phyloP scores from a whole-genome alignment of 495 filamentous ascomycete species.

The Aspergillus leporis region DNA sequence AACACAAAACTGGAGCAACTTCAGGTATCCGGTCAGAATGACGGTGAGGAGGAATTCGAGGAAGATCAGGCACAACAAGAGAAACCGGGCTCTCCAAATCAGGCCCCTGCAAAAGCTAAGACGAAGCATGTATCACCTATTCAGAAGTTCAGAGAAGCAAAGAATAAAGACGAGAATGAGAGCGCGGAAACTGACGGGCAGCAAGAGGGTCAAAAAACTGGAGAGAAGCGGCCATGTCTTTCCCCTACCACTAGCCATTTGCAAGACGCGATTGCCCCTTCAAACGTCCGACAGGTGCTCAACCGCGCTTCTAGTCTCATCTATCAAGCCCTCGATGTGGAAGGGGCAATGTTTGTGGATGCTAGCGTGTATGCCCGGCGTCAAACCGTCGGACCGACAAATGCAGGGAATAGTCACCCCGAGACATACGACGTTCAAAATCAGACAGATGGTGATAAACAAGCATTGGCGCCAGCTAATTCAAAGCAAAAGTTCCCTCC shows the following conservation, averaged over 20 bases:
- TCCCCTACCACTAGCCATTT: slow-evolving; percentile 26
- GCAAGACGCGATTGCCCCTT: slow-evolving; percentile 24
- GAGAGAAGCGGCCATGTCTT: slow-evolving; percentile 18
- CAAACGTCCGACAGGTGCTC: slow-evolving; percentile 22
- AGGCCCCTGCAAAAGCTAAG: neutral
- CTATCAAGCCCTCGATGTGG: slow-evolving; percentile 28
- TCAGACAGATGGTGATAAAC: neutral
- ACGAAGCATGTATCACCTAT: slow-evolving; percentile 16
- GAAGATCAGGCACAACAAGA: neutral
- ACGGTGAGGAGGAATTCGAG: neutral
- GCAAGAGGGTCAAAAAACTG: neutral
- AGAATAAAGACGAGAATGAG: neutral
- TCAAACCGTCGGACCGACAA: slow-evolving; percentile 20
- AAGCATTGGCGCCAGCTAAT: neutral
- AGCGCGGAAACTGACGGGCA: neutral
- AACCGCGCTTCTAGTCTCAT: slow-evolving; percentile 25
- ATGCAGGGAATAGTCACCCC: neutral
- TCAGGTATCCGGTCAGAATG: slow-evolving; percentile 2
- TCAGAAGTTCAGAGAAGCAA: slow-evolving; percentile 12
- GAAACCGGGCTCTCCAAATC: neutral
- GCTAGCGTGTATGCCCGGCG: slow-evolving; percentile 26
- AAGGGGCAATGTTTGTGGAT: slow-evolving; percentile 29
- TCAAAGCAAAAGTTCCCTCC: neutral
- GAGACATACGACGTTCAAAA: slow-evolving; percentile 4
- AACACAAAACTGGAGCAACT: slow-evolving; percentile 17